Base-by-base conservation (phyloP, 495 filamentous ascomycete genomes). In the Elasticomyces elasticus region DNA sequence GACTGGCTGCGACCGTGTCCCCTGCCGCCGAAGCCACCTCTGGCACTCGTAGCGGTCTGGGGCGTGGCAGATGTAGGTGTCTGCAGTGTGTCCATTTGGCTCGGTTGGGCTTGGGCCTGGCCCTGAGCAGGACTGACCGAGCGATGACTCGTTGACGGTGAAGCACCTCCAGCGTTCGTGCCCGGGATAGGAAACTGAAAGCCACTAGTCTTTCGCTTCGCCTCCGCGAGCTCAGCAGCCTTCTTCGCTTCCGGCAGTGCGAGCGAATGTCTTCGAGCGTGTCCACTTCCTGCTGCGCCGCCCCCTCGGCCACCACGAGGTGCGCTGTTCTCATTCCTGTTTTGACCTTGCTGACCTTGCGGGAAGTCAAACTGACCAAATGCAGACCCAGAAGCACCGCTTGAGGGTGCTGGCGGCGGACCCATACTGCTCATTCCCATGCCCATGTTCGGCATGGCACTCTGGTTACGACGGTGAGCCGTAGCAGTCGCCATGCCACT, bases 381-480 rank as follows among this genome's bases (percentile, higher is more conserved):
- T 20, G 72, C 68, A 19, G 81, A 80, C 17, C 92, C 90, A 27
- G 92, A 88, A 31, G 91, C 82, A 25, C 92, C 92, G 26, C 90
- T 89, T n/a, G 92, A 98, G 22, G 94, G 94, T 55, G 94, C 92
- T 25, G 92, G 91, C 38, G 94, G 94, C 37, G 94, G 88, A 20
- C 87, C 92, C 84, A 94, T 84, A 22, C 6, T 43, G 42, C 11
- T 27, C 42, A 45, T 27, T n/a, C 52, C 57, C 58, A 61, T 56
- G 42, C 82, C 80, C 77, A 98, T 87, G 54, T 90, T 91, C 22
- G 92, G 89, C 58, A 97, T 78, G 63, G 92, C 94, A 64, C 92
- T 96, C 69, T 95, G 91, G 75, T 97, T 97, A 70, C 92, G 90
- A 66, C 92, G 89, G 74, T 98, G 92, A 62, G 90, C 84, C 55